Evolutionary conservation across 192 early-diverging fungal species (phyloP), one percentile per base, ranked within the genome.

Genomic region (Spizellomyces sp.): DNA sequence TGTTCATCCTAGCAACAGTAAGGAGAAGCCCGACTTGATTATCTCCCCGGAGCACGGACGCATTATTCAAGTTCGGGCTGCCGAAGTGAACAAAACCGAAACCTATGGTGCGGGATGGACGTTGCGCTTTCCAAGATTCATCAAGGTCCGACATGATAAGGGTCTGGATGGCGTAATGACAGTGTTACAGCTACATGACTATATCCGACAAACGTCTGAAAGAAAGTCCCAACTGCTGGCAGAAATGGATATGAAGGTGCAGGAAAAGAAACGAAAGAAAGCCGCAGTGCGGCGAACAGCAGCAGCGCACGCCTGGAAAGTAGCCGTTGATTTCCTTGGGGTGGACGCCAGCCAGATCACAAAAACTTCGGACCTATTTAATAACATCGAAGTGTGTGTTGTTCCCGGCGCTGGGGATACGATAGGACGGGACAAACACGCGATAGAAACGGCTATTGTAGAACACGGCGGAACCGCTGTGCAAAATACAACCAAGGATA

Each of bases 101-200:
- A 74, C 74, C 0, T 92, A 88, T 66, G 85, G 79, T 0, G 58
- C 81, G n/a, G 80, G 82, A 10, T 89, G 79, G 46, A 93, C 93
- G 8, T 74, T 94, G 36, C 88, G 93, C 15, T 94, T 94, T 67
- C 93, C 93, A 4, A 79, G 92, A 10, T 93, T 90, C 69, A 77
- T 87, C 10, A 77, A 63, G 57, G 62, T 92, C n/a, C 81, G 93
- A 5, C 57, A 83, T 8, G 91, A 94, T 73, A 93, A 94, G 70
- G 89, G 87, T 59, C 21, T 41, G n/a, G 62, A 68, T 5, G 62
- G 65, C 47, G 64, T 67, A 12, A 58, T 84, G 70, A 64, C 70
- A 15, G 19, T 66, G 9, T 58, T 8, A 5, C 67, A 76, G 41
- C 59, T 86, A 19, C 50, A 74, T 9, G 73, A 71, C 62, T 73